Conservation (phyloP, 2,329 filamentous ascomycete species). For the Xylaria sp. region DNA sequence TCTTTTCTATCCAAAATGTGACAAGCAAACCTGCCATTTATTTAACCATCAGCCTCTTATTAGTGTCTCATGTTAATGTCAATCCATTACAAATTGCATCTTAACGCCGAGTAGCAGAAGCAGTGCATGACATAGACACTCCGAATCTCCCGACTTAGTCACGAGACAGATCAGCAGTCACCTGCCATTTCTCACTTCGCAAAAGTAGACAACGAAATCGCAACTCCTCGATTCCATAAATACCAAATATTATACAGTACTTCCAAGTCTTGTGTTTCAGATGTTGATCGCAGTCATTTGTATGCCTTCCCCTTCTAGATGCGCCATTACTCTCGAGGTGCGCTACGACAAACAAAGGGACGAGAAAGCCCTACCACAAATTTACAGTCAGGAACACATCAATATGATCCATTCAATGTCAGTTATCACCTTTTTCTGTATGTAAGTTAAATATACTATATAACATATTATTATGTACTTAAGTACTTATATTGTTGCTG, state of each 20-base stretch:
- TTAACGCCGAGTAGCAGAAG: neutral
- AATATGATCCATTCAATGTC: neutral
- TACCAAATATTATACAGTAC: neutral
- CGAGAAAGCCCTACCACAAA: neutral
- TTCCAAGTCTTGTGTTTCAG: neutral
- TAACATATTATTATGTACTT: neutral
- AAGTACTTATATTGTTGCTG: neutral
- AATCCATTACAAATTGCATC: conserved; percentile 4
- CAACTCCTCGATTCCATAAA: conserved; percentile 7
- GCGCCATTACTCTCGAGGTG: no score
- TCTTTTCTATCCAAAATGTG: no score
- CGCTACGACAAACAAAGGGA: neutral
- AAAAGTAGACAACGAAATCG: neutral
- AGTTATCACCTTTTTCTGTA: neutral
- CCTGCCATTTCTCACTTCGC: conserved; percentile 5
- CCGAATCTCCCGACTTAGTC: conserved; percentile 4
- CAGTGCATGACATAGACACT: neutral
- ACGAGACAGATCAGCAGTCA: conserved; percentile 22
- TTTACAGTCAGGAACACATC: neutral
- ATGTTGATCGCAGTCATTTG: neutral
- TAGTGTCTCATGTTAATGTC: neutral
- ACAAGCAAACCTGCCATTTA: neutral
- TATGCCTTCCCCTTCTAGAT: neutral
- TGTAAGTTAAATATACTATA: neutral
- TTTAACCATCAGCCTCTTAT: neutral